These are phyloP conservation scores for Aspergillus hancockii DNA, from an alignment of 495 filamentous ascomycete species.

Conservation along the genomic window DNA sequence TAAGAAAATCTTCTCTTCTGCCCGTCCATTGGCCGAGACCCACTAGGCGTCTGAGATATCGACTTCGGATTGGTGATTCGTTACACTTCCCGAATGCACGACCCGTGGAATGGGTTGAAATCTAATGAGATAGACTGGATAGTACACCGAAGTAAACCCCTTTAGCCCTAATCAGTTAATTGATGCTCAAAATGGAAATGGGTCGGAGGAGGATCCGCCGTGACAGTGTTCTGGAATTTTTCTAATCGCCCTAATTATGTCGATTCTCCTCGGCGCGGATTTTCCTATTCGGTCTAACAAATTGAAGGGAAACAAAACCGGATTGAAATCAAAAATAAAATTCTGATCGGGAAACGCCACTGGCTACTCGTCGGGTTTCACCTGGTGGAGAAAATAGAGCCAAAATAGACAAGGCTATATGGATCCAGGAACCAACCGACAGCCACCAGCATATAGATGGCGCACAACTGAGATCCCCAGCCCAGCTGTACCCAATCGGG, in stretches of 20 bases:
- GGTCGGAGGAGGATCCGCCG: neutral
- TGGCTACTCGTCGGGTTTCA: neutral
- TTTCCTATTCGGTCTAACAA: neutral
- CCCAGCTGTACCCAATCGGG: neutral
- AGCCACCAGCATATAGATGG: neutral
- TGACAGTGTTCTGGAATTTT: conserved; percentile 11
- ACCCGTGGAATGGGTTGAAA: conserved; percentile 1
- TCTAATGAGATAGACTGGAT: neutral
- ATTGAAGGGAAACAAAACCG: too few relatives aligned
- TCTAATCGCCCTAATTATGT: neutral
- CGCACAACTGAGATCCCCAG: neutral
- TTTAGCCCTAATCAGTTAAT: neutral
- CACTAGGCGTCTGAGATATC: neutral
- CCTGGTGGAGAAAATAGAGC: neutral
- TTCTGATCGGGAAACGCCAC: neutral
- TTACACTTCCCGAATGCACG: neutral
- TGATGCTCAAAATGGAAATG: conserved; percentile 1
- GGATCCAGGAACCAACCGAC: neutral
- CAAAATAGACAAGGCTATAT: neutral
- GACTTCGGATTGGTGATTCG: neutral
- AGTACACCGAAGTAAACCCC: neutral
- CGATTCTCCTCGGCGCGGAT: neutral
- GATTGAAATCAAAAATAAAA: too few relatives aligned
- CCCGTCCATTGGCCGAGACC: neutral
- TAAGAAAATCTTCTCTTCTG: neutral